These are phyloP conservation scores for Exophiala xenobiotica DNA, from an alignment of 2,329 filamentous ascomycete species.

Conservation along the genomic window DNA sequence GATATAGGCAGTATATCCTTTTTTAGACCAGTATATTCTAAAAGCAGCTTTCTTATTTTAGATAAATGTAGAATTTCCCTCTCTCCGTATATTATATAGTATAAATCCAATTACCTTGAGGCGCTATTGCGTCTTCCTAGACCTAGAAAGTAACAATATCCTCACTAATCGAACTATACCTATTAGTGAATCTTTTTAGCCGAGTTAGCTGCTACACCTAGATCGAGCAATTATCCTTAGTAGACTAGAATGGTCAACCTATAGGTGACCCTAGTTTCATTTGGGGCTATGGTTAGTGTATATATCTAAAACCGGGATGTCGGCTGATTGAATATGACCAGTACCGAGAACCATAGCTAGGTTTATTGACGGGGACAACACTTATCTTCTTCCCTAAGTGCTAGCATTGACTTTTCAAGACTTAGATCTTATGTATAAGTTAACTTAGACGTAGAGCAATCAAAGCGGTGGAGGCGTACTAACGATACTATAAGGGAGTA, in stretches of 20 bases:
- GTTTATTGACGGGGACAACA: not conserved
- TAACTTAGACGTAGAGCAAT: not conserved
- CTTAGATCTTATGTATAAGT: conserved; percentile 3
- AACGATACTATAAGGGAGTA: not conserved
- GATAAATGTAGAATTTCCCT: too few relatives aligned
- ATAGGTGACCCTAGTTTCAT: not conserved
- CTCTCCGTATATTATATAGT: too few relatives aligned
- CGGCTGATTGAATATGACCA: not conserved
- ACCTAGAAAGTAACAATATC: too few relatives aligned
- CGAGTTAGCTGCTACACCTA: not conserved
- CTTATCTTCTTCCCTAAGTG: not conserved
- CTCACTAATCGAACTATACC: too few relatives aligned
- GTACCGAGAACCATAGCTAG: not conserved
- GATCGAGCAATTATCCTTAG: not conserved
- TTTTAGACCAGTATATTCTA: too few relatives aligned
- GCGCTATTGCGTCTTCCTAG: too few relatives aligned
- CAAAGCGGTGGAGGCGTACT: not conserved
- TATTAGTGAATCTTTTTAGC: too few relatives aligned
- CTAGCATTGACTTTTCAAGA: conserved; percentile 3
- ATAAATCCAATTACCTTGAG: too few relatives aligned
- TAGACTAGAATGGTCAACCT: not conserved
- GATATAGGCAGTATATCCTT: too few relatives aligned
- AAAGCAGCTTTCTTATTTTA: too few relatives aligned
- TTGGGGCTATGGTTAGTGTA: not conserved
- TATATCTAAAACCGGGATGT: not conserved